Percentiles rank a stretch among this genome's conserved stretches.
Conservation (phyloP, 1,284 basidiomycete genomes). For the Bjerkandera adusta region DNA sequence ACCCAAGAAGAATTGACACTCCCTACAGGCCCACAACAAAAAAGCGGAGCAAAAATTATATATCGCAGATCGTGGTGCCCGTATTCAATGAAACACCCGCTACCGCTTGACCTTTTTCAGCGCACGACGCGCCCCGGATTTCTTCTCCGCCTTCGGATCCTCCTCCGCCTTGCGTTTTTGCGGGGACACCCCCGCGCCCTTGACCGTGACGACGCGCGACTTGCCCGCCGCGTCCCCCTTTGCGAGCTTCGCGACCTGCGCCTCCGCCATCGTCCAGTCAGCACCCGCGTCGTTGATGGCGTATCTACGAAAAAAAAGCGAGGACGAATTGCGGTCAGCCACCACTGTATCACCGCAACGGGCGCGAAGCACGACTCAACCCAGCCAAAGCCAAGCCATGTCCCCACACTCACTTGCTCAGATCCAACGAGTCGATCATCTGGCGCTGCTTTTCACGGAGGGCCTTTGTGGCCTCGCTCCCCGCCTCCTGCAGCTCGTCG, state of each 20-base stretch:
- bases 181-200: conserved; percentile 39
- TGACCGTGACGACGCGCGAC: conserved; percentile 76
- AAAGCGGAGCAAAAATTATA: too few relatives aligned
- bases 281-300: conserved; percentile 69
- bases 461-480: conserved; percentile 48
- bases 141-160: conserved; percentile 35
- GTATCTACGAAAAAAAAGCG: conserved; percentile 50
- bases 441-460: conserved; percentile 73
- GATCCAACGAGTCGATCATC: conserved; percentile 82
- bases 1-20: too few relatives aligned
- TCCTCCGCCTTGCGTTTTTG: conserved; percentile 68
- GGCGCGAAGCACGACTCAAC: neutral
- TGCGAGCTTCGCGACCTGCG: conserved; percentile 58
- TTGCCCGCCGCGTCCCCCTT: conserved; percentile 41
- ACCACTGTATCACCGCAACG: neutral
- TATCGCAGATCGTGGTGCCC: too few relatives aligned
- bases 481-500: conserved; percentile 74
- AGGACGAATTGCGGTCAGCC: too few relatives aligned
- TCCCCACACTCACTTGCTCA: conserved; percentile 80
- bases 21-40: too few relatives aligned
- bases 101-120: conserved; percentile 58
- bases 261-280: conserved; percentile 76
- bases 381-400: too few relatives aligned
- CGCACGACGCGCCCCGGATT: conserved; percentile 54
- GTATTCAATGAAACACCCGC: too few relatives aligned